Evolutionary conservation across 208 protist genomes (phyloP), one percentile per base, ranked within the genome.

Genomic region (Wallacemonas sp.): DNA sequence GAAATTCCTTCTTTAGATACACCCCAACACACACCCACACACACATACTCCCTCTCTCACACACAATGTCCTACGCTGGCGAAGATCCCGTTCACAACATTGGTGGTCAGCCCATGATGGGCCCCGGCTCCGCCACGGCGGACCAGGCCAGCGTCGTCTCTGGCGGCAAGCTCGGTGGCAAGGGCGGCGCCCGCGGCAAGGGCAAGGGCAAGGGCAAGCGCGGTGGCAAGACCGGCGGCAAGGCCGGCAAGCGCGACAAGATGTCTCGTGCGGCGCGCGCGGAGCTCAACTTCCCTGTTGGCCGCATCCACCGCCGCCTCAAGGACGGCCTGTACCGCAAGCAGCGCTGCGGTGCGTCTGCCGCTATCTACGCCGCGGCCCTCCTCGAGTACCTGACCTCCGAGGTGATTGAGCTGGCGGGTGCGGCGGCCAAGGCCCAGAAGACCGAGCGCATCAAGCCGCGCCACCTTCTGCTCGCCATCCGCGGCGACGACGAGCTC

Each of bases 381-480:
- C 93, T 99, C 75, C 85, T 99, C 30, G 98, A 99, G 85, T 99
- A 99, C 81, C 81, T 99, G 9, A 98, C 96, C 33, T 98, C 98
- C 21, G 99, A 99, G 87, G 94, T 99, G 57, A 96, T 99, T 60
- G 98, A 99, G 88, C 89, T 99, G 1, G 98, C 98, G 2, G 97
- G 98, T 24, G 98, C 98, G 74, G 97, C 97, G 0, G 97, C 97
- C 16, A 98, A 98, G 85, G 95, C 99, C 62, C 95, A 98, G 61
- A 99, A 99, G 81, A 94, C 90, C n/a, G 85, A 92, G 72, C 93
- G 99, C 64, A 99, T 99, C 77, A 99, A 98, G 46, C 99, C 99
- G 17, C 96, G 98, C 47, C 98, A 99, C 81, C 66, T 99, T 30
- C 87, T 99, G 67, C 86, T 99, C 36, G 98, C 98, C 61, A 99